A percentile compares a stretch with the other conserved stretches of the same genome.
Evolutionary conservation across 352 stramenopile genomes (phyloP).

Genomic region (Phytophthora idaei): DNA sequence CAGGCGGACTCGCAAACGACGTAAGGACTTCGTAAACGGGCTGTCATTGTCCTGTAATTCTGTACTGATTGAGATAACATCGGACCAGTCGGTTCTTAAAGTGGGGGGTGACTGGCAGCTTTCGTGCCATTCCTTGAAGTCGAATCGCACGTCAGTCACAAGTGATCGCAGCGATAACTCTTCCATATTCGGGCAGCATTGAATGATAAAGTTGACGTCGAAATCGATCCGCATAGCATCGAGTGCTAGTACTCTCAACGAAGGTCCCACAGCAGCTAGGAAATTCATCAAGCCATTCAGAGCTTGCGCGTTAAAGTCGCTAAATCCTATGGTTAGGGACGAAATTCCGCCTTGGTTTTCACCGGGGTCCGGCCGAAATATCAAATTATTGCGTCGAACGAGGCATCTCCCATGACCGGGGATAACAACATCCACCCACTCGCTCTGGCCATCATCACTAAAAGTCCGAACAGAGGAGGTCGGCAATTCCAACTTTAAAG

Average conservation of each 20-base stretch:
- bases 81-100: constrained; percentile 1
- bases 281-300: constrained; percentile 6
- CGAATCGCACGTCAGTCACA: constrained; percentile 3
- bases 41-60: constrained; percentile 3
- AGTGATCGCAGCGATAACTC: constrained; percentile 11
- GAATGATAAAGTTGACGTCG: constrained; percentile 3
- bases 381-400: constrained; percentile 7
- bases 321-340: constrained; percentile 16
- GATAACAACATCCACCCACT: constrained; percentile 13
- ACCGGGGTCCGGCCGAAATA: neutral
- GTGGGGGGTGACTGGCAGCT: neutral
- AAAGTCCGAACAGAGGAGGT: constrained; percentile 3
- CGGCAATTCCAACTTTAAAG: neutral
- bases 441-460: constrained; percentile 12
- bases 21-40: neutral
- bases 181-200: constrained; percentile 13
- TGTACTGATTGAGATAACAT: neutral
- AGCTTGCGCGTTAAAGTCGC: neutral
- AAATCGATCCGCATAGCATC: neutral
- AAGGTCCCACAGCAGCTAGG: neutral
- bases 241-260: constrained; percentile 4
- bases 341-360: neutral
- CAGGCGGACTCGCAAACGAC: constrained; percentile 2
- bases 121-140: neutral
- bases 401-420: constrained; percentile 14